Base-by-base conservation (phyloP, 345 rosid species). In the Euphorbia lathyris region DNA sequence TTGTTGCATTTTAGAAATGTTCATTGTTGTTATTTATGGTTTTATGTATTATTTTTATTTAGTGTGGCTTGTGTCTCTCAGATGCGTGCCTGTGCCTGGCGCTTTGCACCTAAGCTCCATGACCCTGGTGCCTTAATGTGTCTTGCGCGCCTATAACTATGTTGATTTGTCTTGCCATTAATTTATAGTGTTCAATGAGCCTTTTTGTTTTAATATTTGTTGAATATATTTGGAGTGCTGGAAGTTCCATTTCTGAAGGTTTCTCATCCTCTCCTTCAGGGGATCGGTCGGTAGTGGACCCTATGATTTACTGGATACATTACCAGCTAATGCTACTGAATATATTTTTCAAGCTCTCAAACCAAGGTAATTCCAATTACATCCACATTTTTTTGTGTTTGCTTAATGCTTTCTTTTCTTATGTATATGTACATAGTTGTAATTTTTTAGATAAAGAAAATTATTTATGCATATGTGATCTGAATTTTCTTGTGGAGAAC, bases 331-430 rank as follows among this genome's bases (percentile, higher is more conserved):
- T 73, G 85, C 83, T 60, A 80, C 89, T 12, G 82, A 86, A 62
- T 88, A 88, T 74, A 83, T 86, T 74, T 80, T 88, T 73, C 90
- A 83, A 66, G 88, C 88, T 71, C 88, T 86, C 67, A 86, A 81
- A 63, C 90, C 89, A 72, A 84, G 87, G 93, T 84, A 82, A 65
- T 72, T 66, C 19, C 13, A 34, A 1, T 23, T 16, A 52, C 29
- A 61, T 56, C 40, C 30, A 34, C 7, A 34, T 63, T 34, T 58
- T 38, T 62, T 68, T 58, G 19, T 58, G 57, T 34, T 16, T 71
- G 48, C 34, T n/a, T n/a, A n/a, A n/a, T n/a, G n/a, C n/a, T 23
- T 5, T 14, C 32, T 59, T 43, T 72, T 27, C 8, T 34, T 30
- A 58, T 53, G 11, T 26, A 7, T 30, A 6, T 26, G 34, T 64